A percentile compares a stretch with the other conserved stretches of the same genome.
These are phyloP conservation scores for Nigrospora sphaerica DNA, from an alignment of 2,329 filamentous ascomycete genomes.

Conservation along the genomic window DNA sequence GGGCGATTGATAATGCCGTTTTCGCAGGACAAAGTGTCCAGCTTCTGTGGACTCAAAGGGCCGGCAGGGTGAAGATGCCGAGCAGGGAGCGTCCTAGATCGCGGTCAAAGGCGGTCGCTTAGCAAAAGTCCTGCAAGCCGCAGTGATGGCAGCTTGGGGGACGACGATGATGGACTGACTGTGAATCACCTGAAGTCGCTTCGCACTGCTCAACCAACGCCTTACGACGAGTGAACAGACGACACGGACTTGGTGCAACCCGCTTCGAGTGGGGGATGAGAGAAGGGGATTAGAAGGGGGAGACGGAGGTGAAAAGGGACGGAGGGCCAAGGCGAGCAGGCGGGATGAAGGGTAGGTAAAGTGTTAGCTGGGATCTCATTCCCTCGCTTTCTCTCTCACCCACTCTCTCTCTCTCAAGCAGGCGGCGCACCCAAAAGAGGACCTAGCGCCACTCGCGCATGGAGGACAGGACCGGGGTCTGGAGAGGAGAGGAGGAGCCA, in stretches of 20 bases:
- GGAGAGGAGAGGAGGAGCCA: neutral
- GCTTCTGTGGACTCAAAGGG: no score
- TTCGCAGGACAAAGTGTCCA: no score
- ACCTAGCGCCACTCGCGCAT: neutral
- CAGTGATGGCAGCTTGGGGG: no score
- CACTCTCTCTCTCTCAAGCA: neutral
- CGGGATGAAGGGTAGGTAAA: neutral
- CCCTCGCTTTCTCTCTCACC: neutral
- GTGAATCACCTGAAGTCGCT: neutral
- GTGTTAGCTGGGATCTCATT: neutral
- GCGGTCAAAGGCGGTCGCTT: no score
- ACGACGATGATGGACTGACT: no score
- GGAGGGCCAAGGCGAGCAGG: neutral
- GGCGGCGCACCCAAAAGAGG: neutral
- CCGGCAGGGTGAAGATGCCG: no score
- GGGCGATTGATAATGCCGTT: no score
- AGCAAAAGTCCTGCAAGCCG: no score
- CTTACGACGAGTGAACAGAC: constrained; percentile 1
- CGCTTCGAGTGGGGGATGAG: neutral
- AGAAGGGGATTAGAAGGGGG: neutral
- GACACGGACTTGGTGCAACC: constrained; percentile 1
- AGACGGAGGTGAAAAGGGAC: neutral
- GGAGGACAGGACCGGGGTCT: neutral
- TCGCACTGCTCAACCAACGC: neutral
- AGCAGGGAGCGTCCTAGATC: no score